Conservation (phyloP, 805 yeast species). For the Dipodascopsis uninucleata region DNA sequence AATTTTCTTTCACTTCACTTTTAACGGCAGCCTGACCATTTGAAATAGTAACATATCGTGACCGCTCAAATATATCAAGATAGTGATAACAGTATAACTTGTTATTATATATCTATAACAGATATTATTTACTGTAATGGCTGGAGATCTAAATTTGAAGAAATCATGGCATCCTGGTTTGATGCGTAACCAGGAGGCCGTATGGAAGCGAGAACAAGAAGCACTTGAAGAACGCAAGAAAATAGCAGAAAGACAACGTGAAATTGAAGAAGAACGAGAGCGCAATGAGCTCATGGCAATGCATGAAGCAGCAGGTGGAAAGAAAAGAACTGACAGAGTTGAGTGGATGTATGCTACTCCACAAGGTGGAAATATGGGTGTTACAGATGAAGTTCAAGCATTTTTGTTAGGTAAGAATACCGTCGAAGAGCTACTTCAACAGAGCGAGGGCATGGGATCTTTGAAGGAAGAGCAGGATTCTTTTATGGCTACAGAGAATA, state of each 20-base stretch:
- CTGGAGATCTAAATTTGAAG: conserved; percentile 70
- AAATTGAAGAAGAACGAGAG: conserved; percentile 60
- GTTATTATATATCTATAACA: too few relatives aligned
- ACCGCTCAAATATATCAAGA: too few relatives aligned
- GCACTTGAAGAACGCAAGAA: conserved; percentile 65
- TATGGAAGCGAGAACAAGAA: conserved; percentile 78
- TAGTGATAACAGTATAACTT: too few relatives aligned
- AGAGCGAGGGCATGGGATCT: conserved; percentile 22
- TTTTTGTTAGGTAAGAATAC: conserved; percentile 52
- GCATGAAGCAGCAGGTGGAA: conserved; percentile 43
- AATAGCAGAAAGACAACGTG: conserved; percentile 60
- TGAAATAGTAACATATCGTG: too few relatives aligned
- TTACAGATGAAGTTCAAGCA: conserved; percentile 45
- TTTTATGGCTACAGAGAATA: conserved; percentile 14
- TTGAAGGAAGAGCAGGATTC: conserved; percentile 13
- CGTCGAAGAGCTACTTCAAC: conserved; percentile 41
- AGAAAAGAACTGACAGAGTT: conserved; percentile 46
- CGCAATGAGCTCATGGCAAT: conserved; percentile 51
- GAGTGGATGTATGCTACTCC: conserved; percentile 85
- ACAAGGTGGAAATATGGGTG: conserved; percentile 29
- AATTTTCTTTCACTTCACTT: too few relatives aligned
- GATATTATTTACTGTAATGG: conserved; percentile 22
- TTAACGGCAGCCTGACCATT: too few relatives aligned
- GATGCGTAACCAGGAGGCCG: conserved; percentile 76
- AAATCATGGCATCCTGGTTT: conserved; percentile 97